Evolutionary conservation across 2,329 filamentous ascomycete genomes (phyloP), one percentile per base, ranked within the genome.

Genomic region (Talaromyces islandicus): DNA sequence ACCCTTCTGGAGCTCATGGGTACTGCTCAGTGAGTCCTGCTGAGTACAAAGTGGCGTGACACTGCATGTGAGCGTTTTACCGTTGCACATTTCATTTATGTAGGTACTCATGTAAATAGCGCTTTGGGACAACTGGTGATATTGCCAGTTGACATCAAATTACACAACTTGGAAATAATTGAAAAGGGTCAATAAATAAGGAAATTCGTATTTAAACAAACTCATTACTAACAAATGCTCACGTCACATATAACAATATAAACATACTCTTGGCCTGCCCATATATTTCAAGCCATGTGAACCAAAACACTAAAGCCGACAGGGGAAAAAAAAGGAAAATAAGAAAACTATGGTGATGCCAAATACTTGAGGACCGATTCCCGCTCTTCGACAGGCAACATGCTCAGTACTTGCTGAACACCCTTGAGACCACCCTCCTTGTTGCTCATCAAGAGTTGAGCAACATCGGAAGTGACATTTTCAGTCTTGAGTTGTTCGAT

Each of bases 331-430:
- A 56, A 48, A 51, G 30, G 19, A 46, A 32, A 24, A 59, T 46
- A 43, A 30, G 32, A 32, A 14, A 41, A 50, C 62, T 65, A 69
- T 62, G 66, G 62, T 21, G 72, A 73, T 43, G 63, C 68, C 62
- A 81, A 69, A 62, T 76, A 82, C 74, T 82, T 85, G 59, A 96
- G 81, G 57, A 95, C 83, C 75, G 89, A 85, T 77, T 97, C 92
- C 74, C 91, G 89, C 82, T 99, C 92, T 65, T 85, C 86, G 56
- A 92, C 88, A 19, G 92, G 91, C 80, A 99, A 85, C 74, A 93
- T 92, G 69, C 88, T 87, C 67, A 97, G 78, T 64, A 96, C 85
- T 67, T 93, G 88, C 69, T 91, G 87, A 24, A 99, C 87, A 69
- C 94, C 93, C 82, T 89, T 92, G 72, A 96, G 84, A 51, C 86